Evolutionary conservation across 257 asterid genomes (phyloP), one percentile per base, ranked within the genome.

Genomic region (Forsythia viridissima): DNA sequence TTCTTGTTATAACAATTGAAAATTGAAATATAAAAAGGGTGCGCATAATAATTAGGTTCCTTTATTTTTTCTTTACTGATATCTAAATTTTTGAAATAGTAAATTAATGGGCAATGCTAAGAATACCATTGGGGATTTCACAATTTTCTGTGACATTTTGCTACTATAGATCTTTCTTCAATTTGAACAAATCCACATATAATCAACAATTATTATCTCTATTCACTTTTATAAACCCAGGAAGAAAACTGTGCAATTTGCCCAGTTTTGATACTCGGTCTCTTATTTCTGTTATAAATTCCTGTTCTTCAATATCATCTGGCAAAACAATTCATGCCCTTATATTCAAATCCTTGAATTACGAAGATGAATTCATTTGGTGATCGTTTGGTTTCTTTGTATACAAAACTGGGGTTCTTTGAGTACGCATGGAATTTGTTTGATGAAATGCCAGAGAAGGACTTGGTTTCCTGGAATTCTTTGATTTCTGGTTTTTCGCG

Each of bases 391-490:
- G 77, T 73, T 30, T 48, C 24, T 16, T 0, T 48, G 3, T 73
- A 73, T 36, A n/a, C 13, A 0, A 73, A 51, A 51, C 36, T 73
- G 65, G 77, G 18, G 10, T 30, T 16, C 15, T 46, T 24, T 5
- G 6, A 30, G 18, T 36, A 51, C 13, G 44, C 77, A 16, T 61
- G 51, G 12, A 73, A 21, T 12, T 5, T 73, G 41, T 73, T 73
- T 34, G 77, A 73, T 73, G 77, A 73, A 73, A 73, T 73, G 42
- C 44, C 77, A 13, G 13, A 52, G 15, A 73, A 73, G 38, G 77
- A 73, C 48, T 73, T 73, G 43, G 77, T 30, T 48, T 48, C 55
- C 55, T 48, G 55, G n/a, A 48, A 48, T 48, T 48, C n/a, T 48
- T 13, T 48, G n/a, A 48, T 48, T 48, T 48, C 55, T 13, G 67